Evolutionary conservation across 75 land plant species (phyloP).

Genomic region (Picea sitchensis): DNA sequence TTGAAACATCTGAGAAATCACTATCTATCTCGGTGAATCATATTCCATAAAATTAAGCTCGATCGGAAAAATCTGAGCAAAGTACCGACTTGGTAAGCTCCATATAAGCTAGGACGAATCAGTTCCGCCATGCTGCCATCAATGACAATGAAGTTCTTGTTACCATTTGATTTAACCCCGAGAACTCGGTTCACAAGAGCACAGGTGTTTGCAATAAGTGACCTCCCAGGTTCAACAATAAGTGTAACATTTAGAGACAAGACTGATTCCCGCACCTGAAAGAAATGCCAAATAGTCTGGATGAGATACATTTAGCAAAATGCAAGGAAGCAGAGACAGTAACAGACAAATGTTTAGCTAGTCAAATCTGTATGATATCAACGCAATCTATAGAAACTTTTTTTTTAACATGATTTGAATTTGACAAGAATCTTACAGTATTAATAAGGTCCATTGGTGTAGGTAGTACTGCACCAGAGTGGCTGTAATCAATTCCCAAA

Average conservation of each 20-base stretch:
- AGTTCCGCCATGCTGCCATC: slow-evolving; percentile 99
- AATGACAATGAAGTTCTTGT: slow-evolving; percentile 87
- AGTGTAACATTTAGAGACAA: slow-evolving; percentile 59
- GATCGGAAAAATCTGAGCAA: neutral
- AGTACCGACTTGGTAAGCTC: slow-evolving; percentile 76
- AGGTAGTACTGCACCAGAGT: slow-evolving; percentile 85
- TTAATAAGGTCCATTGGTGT: slow-evolving; percentile 93
- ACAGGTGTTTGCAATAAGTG: slow-evolving; percentile 92
- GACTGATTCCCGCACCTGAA: slow-evolving; percentile 84
- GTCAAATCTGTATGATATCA: no score
- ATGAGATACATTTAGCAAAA: neutral
- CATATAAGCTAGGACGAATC: slow-evolving; percentile 96
- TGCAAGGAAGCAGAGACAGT: neutral
- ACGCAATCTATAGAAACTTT: no score
- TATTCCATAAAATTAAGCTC: neutral
- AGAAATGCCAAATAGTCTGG: neutral
- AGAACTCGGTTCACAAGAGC: slow-evolving; percentile 82
- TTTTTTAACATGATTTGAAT: neutral
- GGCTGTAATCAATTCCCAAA: slow-evolving; percentile 91
- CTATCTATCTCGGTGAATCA: neutral
- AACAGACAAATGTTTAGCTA: no score
- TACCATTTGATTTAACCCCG: slow-evolving; percentile 98
- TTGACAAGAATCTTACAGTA: slow-evolving; percentile 48
- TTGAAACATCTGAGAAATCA: neutral
- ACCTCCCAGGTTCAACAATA: slow-evolving; percentile 97